Evolutionary conservation across 352 stramenopile species (phyloP).

Genomic region (Phytopythium chamaehyphon): DNA sequence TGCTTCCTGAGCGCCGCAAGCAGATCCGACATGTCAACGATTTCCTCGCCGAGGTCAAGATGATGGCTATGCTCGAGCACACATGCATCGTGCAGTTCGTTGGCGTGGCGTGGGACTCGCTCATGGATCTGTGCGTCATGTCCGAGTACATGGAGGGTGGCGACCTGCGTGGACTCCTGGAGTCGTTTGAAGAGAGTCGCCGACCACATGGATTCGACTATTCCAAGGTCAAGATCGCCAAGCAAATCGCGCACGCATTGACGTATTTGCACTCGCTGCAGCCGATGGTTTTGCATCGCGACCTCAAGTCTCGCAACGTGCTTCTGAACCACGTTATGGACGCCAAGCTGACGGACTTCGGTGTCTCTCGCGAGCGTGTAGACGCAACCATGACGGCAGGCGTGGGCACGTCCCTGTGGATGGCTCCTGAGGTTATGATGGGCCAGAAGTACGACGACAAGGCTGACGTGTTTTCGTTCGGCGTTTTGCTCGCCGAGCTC

Average conservation of each 20-base stretch:
- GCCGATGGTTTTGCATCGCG: slow-evolving; percentile 34
- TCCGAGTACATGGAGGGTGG: slow-evolving; percentile 63
- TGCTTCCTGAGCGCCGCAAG: slow-evolving; percentile 38
- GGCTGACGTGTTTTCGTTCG: slow-evolving; percentile 46
- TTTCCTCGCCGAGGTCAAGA: slow-evolving; percentile 50
- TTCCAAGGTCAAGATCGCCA: slow-evolving; percentile 32
- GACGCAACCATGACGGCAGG: slow-evolving; percentile 40
- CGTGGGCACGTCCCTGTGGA: slow-evolving; percentile 27
- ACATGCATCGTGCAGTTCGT: slow-evolving; percentile 44
- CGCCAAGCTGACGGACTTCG: slow-evolving; percentile 49
- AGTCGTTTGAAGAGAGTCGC: slow-evolving; percentile 18
- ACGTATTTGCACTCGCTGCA: slow-evolving; percentile 42
- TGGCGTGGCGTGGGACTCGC: slow-evolving; percentile 50
- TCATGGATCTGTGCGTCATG: slow-evolving; percentile 52
- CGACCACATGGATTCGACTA: slow-evolving; percentile 29
- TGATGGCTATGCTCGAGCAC: slow-evolving; percentile 44
- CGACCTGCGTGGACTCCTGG: slow-evolving; percentile 41
- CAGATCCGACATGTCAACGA: slow-evolving; percentile 32
- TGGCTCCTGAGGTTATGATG: slow-evolving; percentile 33
- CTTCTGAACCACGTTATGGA: slow-evolving; percentile 27
- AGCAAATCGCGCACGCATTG: slow-evolving; percentile 33
- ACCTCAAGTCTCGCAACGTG: slow-evolving; percentile 55
- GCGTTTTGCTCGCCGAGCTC: slow-evolving; percentile 41
- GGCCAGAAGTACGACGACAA: slow-evolving; percentile 40
- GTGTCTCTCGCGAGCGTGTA: slow-evolving; percentile 27